Conservation (phyloP, 2,329 filamentous ascomycete species). For the Cladophialophora carrionii region DNA sequence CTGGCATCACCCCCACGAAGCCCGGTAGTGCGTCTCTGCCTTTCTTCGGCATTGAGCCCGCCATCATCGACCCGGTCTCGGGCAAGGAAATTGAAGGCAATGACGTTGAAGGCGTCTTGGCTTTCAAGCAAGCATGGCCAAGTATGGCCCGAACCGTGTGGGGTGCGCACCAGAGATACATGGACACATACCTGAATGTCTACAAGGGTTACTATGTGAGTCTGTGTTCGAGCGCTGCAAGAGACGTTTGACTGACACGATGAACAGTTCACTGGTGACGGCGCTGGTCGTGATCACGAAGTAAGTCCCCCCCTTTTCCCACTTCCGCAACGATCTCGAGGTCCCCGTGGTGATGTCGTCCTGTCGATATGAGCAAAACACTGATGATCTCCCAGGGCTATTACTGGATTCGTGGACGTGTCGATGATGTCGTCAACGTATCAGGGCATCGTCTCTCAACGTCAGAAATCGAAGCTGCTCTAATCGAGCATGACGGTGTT, state of each 20-base stretch:
- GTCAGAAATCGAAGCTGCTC: slow-evolving; percentile 94
- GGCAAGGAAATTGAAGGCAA: slow-evolving; percentile 93
- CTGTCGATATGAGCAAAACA: neutral
- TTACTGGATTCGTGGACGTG: slow-evolving; percentile 99
- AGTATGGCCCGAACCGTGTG: slow-evolving; percentile 98
- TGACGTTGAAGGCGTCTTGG: slow-evolving; percentile 94
- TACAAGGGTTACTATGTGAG: slow-evolving; percentile 97
- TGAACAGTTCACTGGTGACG: slow-evolving; percentile 65
- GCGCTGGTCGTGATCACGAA: slow-evolving; percentile 92
- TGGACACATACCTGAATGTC: slow-evolving; percentile 97
- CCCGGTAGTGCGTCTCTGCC: slow-evolving; percentile 93
- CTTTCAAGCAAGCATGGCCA: slow-evolving; percentile 97
- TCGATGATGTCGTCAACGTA: slow-evolving; percentile 98
- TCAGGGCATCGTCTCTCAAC: slow-evolving; percentile 95
- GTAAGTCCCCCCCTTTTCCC: neutral
- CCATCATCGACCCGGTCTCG: slow-evolving; percentile 94
- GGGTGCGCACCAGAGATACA: slow-evolving; percentile 96
- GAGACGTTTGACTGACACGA: slow-evolving; percentile 21
- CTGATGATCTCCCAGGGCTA: slow-evolving; percentile 61
- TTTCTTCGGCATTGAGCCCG: slow-evolving; percentile 97
- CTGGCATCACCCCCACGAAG: slow-evolving; percentile 93
- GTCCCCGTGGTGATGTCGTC: neutral
- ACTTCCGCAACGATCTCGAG: no score
- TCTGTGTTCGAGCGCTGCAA: slow-evolving; percentile 34
- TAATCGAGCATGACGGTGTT: slow-evolving; percentile 87